Evolutionary conservation across 495 filamentous ascomycete species (phyloP).

Genomic region (Neurospora discreta): DNA sequence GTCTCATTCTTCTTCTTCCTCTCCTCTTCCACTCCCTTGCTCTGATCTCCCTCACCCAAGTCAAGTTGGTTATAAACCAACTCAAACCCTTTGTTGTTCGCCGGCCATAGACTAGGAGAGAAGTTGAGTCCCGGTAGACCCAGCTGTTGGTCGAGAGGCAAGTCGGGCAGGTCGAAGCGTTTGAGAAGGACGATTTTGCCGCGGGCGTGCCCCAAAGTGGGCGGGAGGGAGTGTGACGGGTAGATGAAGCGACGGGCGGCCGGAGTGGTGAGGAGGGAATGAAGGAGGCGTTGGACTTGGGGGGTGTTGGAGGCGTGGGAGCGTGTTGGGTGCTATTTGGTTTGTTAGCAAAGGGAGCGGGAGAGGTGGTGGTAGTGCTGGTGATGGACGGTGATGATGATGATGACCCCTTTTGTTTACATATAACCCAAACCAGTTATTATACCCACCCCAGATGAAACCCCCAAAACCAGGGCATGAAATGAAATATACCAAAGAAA

Average conservation of each 20-base stretch:
- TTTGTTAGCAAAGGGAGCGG: background rate
- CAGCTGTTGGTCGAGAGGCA: constrained; percentile 28
- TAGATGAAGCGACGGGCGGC: constrained; percentile 44
- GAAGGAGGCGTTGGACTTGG: constrained; percentile 48
- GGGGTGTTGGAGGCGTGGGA: constrained; percentile 33
- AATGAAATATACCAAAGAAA: background rate
- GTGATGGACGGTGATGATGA: background rate
- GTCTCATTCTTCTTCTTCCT: constrained; percentile 43
- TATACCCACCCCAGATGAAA: background rate
- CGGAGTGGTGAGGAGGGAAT: constrained; percentile 48
- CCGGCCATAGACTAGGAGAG: constrained; percentile 61
- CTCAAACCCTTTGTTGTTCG: constrained; percentile 53
- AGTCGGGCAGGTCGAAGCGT: constrained; percentile 52
- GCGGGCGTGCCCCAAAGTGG: constrained; percentile 61
- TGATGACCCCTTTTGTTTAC: background rate
- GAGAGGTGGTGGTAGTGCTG: no score
- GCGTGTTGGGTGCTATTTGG: background rate
- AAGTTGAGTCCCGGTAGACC: constrained; percentile 56
- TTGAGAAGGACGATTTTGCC: constrained; percentile 72
- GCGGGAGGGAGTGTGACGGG: constrained; percentile 51
- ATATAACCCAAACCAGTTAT: background rate
- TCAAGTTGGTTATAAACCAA: constrained; percentile 13
- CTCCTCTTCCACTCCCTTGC: background rate
- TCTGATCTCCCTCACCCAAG: background rate
- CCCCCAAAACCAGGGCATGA: background rate